Evolutionary conservation across 78 protist genomes (phyloP).

Genomic region (Capsaspora owczarzaki): DNA sequence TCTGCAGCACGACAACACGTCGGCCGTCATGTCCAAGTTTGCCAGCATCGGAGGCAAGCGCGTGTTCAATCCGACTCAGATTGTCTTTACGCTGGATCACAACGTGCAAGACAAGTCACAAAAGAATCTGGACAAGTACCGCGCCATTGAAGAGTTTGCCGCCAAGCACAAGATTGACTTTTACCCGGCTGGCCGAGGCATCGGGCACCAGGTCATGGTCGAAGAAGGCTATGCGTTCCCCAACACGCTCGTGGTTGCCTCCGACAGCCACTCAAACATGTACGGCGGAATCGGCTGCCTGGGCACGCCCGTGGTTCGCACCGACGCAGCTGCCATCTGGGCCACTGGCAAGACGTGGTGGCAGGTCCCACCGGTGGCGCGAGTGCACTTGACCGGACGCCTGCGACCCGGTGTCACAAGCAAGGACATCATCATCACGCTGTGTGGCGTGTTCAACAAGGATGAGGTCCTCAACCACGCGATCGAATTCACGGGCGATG

Average conservation of each 20-base stretch:
- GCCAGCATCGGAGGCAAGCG: not conserved
- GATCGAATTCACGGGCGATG: constrained; percentile 42
- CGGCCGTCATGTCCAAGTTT: constrained; percentile 26
- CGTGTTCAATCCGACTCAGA: constrained; percentile 20
- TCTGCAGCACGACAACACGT: constrained; percentile 26
- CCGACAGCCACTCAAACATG: constrained; percentile 71
- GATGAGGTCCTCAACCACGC: constrained; percentile 64
- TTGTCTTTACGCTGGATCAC: constrained; percentile 59
- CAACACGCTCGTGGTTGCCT: constrained; percentile 49
- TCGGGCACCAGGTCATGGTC: constrained; percentile 62
- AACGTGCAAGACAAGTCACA: constrained; percentile 49
- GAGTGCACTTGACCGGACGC: constrained; percentile 7
- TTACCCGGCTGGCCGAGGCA: constrained; percentile 63
- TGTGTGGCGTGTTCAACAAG: constrained; percentile 54
- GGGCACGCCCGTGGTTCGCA: constrained; percentile 67
- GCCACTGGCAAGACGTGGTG: constrained; percentile 63
- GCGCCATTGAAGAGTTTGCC: constrained; percentile 37
- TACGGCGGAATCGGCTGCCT: constrained; percentile 66
- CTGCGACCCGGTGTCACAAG: constrained; percentile 54
- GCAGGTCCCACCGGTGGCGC: constrained; percentile 47
- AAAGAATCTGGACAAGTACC: constrained; percentile 49
- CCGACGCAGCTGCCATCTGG: constrained; percentile 71
- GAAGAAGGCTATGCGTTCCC: constrained; percentile 63
- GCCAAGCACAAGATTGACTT: constrained; percentile 21
- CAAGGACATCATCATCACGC: constrained; percentile 66